These are phyloP conservation scores for Allium fistulosum DNA, from an alignment of 106 monocot genomes.

Conservation along the genomic window DNA sequence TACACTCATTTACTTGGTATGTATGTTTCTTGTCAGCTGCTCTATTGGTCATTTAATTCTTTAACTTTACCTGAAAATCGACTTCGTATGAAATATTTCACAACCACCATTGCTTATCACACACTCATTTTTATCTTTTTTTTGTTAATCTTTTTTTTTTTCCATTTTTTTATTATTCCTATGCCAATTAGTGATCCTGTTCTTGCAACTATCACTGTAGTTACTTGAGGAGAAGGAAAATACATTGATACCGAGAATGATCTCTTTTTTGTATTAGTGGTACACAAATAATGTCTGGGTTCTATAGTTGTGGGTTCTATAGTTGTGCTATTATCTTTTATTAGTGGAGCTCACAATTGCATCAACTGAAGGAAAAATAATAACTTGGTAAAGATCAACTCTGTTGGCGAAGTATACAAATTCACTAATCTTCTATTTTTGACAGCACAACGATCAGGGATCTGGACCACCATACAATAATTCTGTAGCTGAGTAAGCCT, in stretches of 20 bases:
- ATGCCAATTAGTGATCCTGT: background rate
- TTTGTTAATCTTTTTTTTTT: background rate
- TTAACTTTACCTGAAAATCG: background rate
- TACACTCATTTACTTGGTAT: conserved; percentile 70
- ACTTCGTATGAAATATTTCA: background rate
- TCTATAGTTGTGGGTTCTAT: too few species aligned
- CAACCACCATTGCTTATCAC: background rate
- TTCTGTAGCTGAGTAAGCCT: conserved; percentile 31
- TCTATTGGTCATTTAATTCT: background rate
- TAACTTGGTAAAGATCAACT: too few species aligned
- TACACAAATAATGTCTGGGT: too few species aligned
- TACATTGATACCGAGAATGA: too few species aligned
- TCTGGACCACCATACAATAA: conserved; percentile 41
- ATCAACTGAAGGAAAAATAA: too few species aligned
- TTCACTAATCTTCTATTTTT: conserved; percentile 5
- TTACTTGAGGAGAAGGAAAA: background rate
- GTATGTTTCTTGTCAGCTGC: background rate
- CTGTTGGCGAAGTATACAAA: background rate
- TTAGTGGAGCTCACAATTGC: too few species aligned
- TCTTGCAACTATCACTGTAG: background rate
- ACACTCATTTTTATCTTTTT: background rate
- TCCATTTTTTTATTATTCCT: background rate
- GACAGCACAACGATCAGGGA: conserved; percentile 31
- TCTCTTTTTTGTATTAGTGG: too few species aligned
- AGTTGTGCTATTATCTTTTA: too few species aligned